Evolutionary conservation across 768 basidiomycete species (phyloP), one percentile per base, ranked within the genome.

Genomic region (Mycena kentingensis): DNA sequence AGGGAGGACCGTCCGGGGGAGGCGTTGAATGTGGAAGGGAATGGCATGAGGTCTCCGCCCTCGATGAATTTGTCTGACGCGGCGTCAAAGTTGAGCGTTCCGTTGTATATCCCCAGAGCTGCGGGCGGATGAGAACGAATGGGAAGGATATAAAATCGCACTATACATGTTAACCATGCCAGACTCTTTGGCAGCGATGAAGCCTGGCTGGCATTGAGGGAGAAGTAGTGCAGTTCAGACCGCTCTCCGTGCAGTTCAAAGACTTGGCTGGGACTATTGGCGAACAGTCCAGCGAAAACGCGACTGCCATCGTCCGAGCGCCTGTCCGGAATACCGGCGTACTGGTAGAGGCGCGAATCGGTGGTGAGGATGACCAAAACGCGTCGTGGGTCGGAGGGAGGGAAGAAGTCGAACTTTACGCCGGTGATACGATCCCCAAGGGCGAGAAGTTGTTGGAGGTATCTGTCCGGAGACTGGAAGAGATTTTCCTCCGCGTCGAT

Each of bases 61-160:
- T 93, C 87, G 59, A 93, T 83, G 64, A 87, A 76, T 61, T 88
- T 84, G 67, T 93, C 88, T 13, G 84, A 73, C 41, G 79, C 75
- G 1, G 82, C 73, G 19, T 86, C 81, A 62, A 87, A 86, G 62
- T 85, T 87, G 44, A 96, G 74, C 10, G 74, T 74, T 13, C 91
- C 92, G 63, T 94, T 87, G 67, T 95, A 98, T 38, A 98, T 80
- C 10, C 96, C 96, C 36, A 89, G 88, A 13, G 82, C 93, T 94
- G 61, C 3, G 51, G 10, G 36, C 10, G 32, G 21, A 43, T 24
- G 50, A 11, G 26, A 42, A 37, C 13, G 12, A 19, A 29, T 11
- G 13, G 39, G 41, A 45, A 39, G 19, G 21, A 26, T 15, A 18
- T 35, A 32, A 4, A 21, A 22, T 16, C 3, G 27, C 16, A 13